Conservation (phyloP, 805 yeast species). For the Komagataella populi region DNA sequence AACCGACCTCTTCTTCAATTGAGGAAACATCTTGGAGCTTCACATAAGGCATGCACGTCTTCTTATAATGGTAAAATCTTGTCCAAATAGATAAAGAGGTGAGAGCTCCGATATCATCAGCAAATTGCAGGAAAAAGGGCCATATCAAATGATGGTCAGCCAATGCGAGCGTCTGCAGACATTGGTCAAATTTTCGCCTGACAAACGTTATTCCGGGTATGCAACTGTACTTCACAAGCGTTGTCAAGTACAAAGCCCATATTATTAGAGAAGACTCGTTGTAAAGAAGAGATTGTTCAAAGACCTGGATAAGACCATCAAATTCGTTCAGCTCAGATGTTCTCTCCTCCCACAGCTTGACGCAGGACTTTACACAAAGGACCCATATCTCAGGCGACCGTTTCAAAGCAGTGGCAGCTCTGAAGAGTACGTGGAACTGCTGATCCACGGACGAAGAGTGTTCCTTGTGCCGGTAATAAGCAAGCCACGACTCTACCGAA, state of each 20-base stretch:
- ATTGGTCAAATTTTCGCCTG: conserved; percentile 31
- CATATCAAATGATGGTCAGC: conserved; percentile 45
- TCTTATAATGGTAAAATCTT: conserved; percentile 16
- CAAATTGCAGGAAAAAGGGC: conserved; percentile 36
- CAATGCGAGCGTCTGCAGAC: conserved; percentile 33
- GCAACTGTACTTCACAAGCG: background rate
- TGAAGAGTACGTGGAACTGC: conserved; percentile 31
- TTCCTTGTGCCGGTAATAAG: conserved; percentile 24
- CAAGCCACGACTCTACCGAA: conserved; percentile 27
- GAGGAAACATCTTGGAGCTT: background rate
- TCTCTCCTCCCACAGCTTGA: conserved; percentile 6
- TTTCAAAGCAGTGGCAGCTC: conserved; percentile 33
- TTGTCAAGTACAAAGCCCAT: background rate
- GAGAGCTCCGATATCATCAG: conserved; percentile 25
- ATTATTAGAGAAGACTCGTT: background rate
- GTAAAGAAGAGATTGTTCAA: background rate
- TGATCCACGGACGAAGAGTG: conserved; percentile 10
- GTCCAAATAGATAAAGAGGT: conserved; percentile 20
- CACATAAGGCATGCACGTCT: background rate
- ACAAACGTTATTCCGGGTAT: conserved; percentile 12
- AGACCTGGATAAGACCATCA: background rate
- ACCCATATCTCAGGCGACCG: conserved; percentile 44
- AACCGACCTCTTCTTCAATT: conserved; percentile 13
- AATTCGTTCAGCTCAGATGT: background rate
- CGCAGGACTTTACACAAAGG: conserved; percentile 28